Evolutionary conservation across 225 moss, liverwort and hornwort genomes (phyloP), one percentile per base, ranked within the genome.

Genomic region (Pseudoscleropodium purum): DNA sequence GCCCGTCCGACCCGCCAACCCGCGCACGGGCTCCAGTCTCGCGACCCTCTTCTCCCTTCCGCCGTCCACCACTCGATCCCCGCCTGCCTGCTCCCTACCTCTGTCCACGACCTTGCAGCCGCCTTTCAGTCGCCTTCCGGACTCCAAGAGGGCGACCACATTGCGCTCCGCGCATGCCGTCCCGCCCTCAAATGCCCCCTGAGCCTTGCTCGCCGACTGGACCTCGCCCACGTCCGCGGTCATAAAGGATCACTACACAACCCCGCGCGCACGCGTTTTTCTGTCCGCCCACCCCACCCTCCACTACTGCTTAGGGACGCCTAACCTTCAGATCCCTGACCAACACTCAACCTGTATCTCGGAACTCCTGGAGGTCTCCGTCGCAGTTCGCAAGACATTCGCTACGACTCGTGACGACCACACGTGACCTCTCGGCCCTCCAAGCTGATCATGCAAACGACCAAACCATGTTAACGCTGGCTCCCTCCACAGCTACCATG

Each of bases 301-400:
- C 80, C 24, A 33, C 72, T 14, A 10, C 64, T 84, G 52, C 43
- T 54, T 60, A 26, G 4, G 5, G 31, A 41, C 4, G 57, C 19
- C 94, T 95, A 95, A 49, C 95, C 96, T 89, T 95, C 96, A 82
- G 94, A 95, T 60, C 97, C 95, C 91, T 94, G 94, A 36, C 96
- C 96, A 7, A 95, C 96, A 91, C 95, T 95, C 64, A 93, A 84
- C 88, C 95, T 93, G 90, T 89, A 91, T 49, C 87, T 92, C 69
- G 94, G 93, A 67, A 98, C 97, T 90, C 96, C 95, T 15, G 89
- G 85, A 34, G 93, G 91, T 73, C 95, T 93, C 61, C 95, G 93
- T 91, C 94, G 93, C 90, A 73, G 88, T 89, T 95, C 93, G 90
- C 95, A 96, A 92, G 95, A 98, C 96, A 98, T 96, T 93, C 95